phyloP scores from a whole-genome alignment of 257 asterid genomes.

The Fraxinus pennsylvanica region DNA sequence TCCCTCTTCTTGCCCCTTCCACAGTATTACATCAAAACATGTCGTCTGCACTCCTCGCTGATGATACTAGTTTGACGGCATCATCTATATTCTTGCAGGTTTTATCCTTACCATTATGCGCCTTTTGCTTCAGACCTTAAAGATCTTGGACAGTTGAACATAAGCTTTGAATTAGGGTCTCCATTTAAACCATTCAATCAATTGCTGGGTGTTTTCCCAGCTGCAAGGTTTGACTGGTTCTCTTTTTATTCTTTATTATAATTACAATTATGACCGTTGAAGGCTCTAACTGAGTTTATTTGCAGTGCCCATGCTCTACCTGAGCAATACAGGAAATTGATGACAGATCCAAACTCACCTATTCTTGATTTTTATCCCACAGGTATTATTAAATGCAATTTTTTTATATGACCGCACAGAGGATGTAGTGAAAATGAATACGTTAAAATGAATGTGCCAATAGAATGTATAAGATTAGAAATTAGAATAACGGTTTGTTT shows the following conservation, averaged over 20 bases:
- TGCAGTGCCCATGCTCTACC: constrained; percentile 97
- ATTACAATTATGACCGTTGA: constrained; percentile 5
- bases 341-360: constrained; percentile 92
- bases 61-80: constrained; percentile 25
- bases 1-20: neutral
- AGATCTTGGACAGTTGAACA: constrained; percentile 70
- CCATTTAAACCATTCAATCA: constrained; percentile 98
- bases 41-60: constrained; percentile 6
- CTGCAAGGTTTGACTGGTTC: constrained; percentile 72
- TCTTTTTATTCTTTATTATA: constrained; percentile 13
- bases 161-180: constrained; percentile 75
- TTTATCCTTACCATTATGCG: constrained; percentile 94
- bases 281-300: constrained; percentile 40
- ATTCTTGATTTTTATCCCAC: constrained; percentile 89
- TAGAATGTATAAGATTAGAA: neutral
- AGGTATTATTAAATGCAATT: constrained; percentile 46
- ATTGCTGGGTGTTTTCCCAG: constrained; percentile 92
- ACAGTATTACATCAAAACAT: neutral
- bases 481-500: neutral
- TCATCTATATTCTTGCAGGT: constrained; percentile 55
- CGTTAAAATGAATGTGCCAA: neutral
- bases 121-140: constrained; percentile 97
- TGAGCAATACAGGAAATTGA: constrained; percentile 73
- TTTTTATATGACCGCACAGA: neutral
- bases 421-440: neutral